Conservation (phyloP, 495 filamentous ascomycete species). For the Hypoxylon cercidicola region DNA sequence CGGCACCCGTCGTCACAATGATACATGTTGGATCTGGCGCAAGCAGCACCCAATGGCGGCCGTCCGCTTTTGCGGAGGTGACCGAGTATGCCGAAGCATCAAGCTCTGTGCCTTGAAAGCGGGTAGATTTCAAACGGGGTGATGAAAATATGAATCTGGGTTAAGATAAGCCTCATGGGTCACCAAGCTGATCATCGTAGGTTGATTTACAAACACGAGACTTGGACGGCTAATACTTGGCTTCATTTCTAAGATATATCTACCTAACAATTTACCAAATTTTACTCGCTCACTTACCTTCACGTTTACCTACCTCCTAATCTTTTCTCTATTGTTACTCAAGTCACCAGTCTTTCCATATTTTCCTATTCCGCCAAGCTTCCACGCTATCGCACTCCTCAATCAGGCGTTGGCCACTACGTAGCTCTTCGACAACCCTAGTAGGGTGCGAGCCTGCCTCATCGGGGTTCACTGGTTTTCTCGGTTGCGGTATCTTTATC, state of each 20-base stretch:
- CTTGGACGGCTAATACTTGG: no score
- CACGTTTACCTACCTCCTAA: background rate
- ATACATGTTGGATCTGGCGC: slow-evolving; percentile 42
- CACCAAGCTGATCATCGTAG: no score
- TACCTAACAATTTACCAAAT: no score
- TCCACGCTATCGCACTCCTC: slow-evolving; percentile 36
- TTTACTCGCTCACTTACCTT: slow-evolving; percentile 3
- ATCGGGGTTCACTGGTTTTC: background rate
- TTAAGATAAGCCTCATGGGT: background rate
- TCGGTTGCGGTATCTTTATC: background rate
- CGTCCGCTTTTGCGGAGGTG: slow-evolving; percentile 40
- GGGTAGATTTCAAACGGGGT: background rate
- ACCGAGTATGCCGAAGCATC: slow-evolving; percentile 27
- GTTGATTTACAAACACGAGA: no score
- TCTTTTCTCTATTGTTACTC: background rate
- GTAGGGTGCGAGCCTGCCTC: background rate
- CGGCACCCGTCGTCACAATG: slow-evolving; percentile 28
- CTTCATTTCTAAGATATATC: no score
- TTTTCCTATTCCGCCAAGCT: slow-evolving; percentile 28
- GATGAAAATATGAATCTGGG: background rate
- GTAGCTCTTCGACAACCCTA: slow-evolving; percentile 24
- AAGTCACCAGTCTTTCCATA: slow-evolving; percentile 44
- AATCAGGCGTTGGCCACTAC: slow-evolving; percentile 21
- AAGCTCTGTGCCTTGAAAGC: slow-evolving; percentile 5
- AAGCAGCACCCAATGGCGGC: slow-evolving; percentile 33